Conservation (phyloP, 2,329 filamentous ascomycete genomes). For the Akanthomyces muscarius region DNA sequence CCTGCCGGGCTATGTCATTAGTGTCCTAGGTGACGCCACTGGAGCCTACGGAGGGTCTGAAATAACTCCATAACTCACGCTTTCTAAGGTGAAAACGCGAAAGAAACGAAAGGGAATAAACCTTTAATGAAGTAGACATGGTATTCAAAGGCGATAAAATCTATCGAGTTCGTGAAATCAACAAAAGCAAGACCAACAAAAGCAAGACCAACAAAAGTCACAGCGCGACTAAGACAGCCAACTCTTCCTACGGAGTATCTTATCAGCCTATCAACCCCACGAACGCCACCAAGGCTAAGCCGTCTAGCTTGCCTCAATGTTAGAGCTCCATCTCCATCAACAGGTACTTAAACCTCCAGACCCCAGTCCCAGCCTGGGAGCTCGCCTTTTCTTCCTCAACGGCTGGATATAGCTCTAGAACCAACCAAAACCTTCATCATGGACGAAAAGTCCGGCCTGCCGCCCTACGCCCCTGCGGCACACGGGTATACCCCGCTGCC, state of each 20-base stretch:
- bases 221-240: neutral
- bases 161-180: too few relatives aligned
- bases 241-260: too few relatives aligned
- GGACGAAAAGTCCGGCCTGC: slow-evolving; percentile 19
- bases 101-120: neutral
- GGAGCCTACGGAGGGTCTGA: neutral
- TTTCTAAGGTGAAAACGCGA: too few relatives aligned
- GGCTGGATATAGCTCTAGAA: neutral
- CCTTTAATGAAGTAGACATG: neutral
- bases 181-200: too few relatives aligned
- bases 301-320: neutral
- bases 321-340: neutral
- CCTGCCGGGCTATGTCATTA: neutral
- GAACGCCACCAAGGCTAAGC: neutral
- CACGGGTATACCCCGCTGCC: slow-evolving; percentile 22
- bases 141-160: too few relatives aligned
- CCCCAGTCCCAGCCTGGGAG: neutral
- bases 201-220: too few relatives aligned
- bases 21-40: neutral
- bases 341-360: neutral
- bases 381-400: neutral
- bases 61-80: too few relatives aligned
- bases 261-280: neutral
- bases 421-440: neutral
- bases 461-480: slow-evolving; percentile 13